Evolutionary conservation across 2,329 filamentous ascomycete species (phyloP).

Genomic region (Huntiella moniliformis): DNA sequence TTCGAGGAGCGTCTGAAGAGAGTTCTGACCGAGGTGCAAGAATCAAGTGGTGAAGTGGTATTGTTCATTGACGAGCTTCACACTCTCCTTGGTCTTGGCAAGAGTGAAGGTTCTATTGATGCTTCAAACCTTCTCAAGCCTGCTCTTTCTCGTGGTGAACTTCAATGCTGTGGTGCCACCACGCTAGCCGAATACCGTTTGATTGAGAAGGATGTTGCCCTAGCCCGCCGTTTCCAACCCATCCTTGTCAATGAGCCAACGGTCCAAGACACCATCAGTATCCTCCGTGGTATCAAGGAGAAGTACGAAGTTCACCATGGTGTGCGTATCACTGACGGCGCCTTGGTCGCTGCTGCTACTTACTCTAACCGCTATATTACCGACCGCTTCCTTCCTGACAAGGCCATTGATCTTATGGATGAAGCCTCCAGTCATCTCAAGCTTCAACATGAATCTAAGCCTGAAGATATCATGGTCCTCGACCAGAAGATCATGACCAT

Average conservation of each 20-base stretch:
- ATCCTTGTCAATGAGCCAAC: constrained; percentile 84
- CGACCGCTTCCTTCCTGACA: constrained; percentile 87
- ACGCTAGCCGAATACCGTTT: constrained; percentile 79
- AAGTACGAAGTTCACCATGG: constrained; percentile 96
- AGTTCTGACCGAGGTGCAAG: constrained; percentile 77
- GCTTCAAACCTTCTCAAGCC: constrained; percentile 90
- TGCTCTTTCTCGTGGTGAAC: constrained; percentile 73
- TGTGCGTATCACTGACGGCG: constrained; percentile 81
- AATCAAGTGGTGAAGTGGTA: constrained; percentile 76
- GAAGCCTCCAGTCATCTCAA: constrained; percentile 83
- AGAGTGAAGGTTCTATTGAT: constrained; percentile 91
- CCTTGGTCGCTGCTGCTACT: constrained; percentile 76
- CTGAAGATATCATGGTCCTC: constrained; percentile 78
- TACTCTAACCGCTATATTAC: constrained; percentile 94
- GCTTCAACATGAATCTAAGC: constrained; percentile 90
- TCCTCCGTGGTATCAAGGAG: constrained; percentile 89
- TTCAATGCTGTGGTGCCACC: constrained; percentile 90
- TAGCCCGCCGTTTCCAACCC: constrained; percentile 84
- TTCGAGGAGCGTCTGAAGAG: constrained; percentile 89
- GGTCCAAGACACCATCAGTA: constrained; percentile 85
- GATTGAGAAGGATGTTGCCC: constrained; percentile 89
- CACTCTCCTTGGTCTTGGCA: constrained; percentile 75
- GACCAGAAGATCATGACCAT: constrained; percentile 95
- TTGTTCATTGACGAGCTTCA: constrained; percentile 93
- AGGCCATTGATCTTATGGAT: constrained; percentile 91